phyloP scores from a whole-genome alignment of 1,139 yeast genomes.

The Scheffersomyces cryptocercus region DNA sequence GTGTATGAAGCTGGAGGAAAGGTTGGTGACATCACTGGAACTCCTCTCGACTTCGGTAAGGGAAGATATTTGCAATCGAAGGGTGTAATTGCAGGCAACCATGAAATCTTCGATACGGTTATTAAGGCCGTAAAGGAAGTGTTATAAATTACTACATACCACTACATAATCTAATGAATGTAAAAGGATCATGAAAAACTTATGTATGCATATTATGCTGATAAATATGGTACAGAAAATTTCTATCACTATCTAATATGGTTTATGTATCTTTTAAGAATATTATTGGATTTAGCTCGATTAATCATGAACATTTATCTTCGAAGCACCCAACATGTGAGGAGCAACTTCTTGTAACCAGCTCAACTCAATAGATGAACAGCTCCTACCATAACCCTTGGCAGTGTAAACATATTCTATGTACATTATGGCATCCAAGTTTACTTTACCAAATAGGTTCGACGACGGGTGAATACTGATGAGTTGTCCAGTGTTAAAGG shows the following conservation, averaged over 20 bases:
- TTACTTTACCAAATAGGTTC: slow-evolving; percentile 73
- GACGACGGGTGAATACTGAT: slow-evolving; percentile 94
- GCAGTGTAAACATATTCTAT: slow-evolving; percentile 92
- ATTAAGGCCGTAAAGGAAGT: slow-evolving; percentile 54
- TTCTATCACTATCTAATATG: not conserved
- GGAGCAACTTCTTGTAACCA: slow-evolving; percentile 91
- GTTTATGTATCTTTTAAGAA: not conserved
- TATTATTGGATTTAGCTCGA: not conserved
- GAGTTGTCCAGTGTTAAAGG: slow-evolving; percentile 76
- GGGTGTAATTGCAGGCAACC: slow-evolving; percentile 91
- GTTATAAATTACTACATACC: slow-evolving; percentile 6
- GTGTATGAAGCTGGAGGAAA: slow-evolving; percentile 89
- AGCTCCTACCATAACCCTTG: slow-evolving; percentile 89
- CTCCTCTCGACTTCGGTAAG: slow-evolving; percentile 73
- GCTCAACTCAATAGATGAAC: slow-evolving; percentile 75
- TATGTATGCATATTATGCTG: not conserved
- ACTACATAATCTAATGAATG: too few species aligned
- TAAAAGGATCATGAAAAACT: too few species aligned
- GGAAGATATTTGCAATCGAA: slow-evolving; percentile 81
- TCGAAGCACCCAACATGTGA: slow-evolving; percentile 53
- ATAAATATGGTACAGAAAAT: not conserved
- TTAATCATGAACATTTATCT: slow-evolving; percentile 28
- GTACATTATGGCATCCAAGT: slow-evolving; percentile 87
- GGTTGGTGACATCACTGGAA: slow-evolving; percentile 82
- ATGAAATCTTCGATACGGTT: slow-evolving; percentile 59